These are phyloP conservation scores for Colletotrichum viniferum DNA, from an alignment of 2,329 filamentous ascomycete genomes.

Conservation along the genomic window DNA sequence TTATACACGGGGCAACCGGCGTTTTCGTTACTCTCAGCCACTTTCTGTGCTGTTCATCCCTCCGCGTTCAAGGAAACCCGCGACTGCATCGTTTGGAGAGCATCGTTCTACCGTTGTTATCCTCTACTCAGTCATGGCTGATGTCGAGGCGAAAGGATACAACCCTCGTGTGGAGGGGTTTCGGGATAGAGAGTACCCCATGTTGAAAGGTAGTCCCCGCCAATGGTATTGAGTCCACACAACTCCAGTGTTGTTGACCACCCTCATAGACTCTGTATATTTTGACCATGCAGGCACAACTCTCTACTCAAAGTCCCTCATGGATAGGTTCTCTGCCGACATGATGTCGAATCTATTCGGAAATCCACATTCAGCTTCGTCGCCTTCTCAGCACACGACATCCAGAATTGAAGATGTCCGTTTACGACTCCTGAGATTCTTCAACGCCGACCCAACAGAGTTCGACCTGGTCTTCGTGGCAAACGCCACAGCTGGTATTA, in stretches of 20 bases:
- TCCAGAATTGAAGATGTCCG: constrained; percentile 78
- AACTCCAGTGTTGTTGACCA: constrained; percentile 11
- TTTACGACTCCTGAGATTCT: constrained; percentile 72
- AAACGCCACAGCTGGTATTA: constrained; percentile 91
- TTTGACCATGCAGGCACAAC: constrained; percentile 98
- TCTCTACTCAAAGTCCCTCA: constrained; percentile 76
- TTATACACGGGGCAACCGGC: background rate
- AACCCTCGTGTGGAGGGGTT: constrained; percentile 64
- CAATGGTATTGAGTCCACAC: background rate
- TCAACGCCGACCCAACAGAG: constrained; percentile 78
- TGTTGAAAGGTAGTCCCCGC: constrained; percentile 62
- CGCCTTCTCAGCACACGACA: constrained; percentile 78
- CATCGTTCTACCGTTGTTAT: background rate
- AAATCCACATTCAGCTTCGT: constrained; percentile 89
- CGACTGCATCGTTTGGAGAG: background rate
- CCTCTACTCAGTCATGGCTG: background rate
- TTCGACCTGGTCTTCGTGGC: constrained; percentile 92
- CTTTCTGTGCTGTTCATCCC: background rate
- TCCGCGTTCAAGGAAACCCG: background rate
- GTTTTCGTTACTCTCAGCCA: background rate
- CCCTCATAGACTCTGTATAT: constrained; percentile 70
- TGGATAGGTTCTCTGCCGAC: constrained; percentile 80
- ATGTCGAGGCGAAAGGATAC: constrained; percentile 43
- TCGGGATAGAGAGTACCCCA: constrained; percentile 67
- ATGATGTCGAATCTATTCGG: constrained; percentile 82